A percentile compares a stretch with the other conserved stretches of the same genome.
These are phyloP conservation scores for Lecanicillium sp. DNA, from an alignment of 2,329 filamentous ascomycete genomes.

Conservation along the genomic window DNA sequence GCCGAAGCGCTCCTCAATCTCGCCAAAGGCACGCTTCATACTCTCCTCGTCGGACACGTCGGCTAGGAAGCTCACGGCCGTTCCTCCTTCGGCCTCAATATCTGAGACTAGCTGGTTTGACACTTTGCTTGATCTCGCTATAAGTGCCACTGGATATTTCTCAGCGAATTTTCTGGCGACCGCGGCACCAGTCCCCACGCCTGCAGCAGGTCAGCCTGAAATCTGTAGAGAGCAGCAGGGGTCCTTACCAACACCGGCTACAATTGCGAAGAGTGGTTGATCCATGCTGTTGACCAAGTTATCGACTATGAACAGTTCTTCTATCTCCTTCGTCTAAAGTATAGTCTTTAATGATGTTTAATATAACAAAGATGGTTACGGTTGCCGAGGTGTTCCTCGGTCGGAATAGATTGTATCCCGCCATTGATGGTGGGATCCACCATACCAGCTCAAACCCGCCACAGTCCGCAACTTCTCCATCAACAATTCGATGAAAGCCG, in stretches of 20 bases:
- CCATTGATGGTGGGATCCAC: background rate
- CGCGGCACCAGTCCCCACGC: conserved; percentile 6
- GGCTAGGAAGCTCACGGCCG: conserved; percentile 5
- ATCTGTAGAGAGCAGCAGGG: background rate
- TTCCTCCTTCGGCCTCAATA: conserved; percentile 7
- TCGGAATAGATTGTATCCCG: background rate
- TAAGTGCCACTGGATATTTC: conserved; percentile 6
- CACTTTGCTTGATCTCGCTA: conserved; percentile 3
- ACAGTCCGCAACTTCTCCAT: too few species aligned
- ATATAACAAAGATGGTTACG: background rate
- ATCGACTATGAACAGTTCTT: background rate
- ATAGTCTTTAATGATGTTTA: background rate
- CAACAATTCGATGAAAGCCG: too few species aligned
- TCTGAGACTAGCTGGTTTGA: conserved; percentile 1
- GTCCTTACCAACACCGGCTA: conserved; percentile 7
- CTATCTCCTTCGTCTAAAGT: too few species aligned
- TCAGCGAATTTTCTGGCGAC: conserved; percentile 7
- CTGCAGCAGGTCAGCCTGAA: background rate
- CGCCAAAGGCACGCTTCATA: background rate
- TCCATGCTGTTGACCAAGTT: background rate
- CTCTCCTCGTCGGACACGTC: conserved; percentile 2
- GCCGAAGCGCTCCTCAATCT: conserved; percentile 4
- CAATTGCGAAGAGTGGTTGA: conserved; percentile 2
- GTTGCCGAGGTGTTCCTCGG: background rate
- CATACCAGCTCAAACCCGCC: conserved; percentile 3